Evolutionary conservation across 2,329 filamentous ascomycete genomes (phyloP), one percentile per base, ranked within the genome.

Genomic region (Fusarium sp.): DNA sequence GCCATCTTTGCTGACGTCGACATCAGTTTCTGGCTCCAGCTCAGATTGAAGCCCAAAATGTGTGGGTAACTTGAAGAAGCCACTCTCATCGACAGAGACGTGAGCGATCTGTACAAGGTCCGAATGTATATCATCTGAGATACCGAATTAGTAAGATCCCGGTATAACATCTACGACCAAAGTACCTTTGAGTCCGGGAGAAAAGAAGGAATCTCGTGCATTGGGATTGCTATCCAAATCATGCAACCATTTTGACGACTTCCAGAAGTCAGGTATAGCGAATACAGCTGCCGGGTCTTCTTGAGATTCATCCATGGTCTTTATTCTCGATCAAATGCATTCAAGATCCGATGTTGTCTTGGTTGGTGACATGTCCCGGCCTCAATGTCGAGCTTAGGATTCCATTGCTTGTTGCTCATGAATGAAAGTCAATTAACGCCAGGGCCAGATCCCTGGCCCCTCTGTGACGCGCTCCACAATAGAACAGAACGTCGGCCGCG

Each of bases 261-360:
- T 81, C 84, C 85, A 88, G 64, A 91, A 84, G 73, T 89, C 83
- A 38, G 88, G 87, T 45, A 89, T 87, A 38, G 85, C 84, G 74
- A 92, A 92, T 33, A 89, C 83, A 74, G 90, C 79, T 47, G 85
- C 82, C 55, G 79, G 74, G 40, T 83, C 80, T 62, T 83, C 77
- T 63, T 82, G 78, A 54, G 83, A 77, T 63, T 80, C 61, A 63
- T 67, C 68, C 77, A 80, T 80, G 62, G 59, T 75, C 28, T 11
- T 33, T 54, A 33, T 56, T 16, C n/a, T n/a, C 12, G 20, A 37
- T 57, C 16, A 57, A 28, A 26, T n/a, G 20, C n/a, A 53, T 41
- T 18, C 20, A 12, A 23, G 34, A 36, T 28, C 49, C 44, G 57
- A 59, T 67, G 74, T 72, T 36, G 47, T 58, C 44, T 26, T 40